Percentiles rank a stretch among this genome's conserved stretches.
These are phyloP conservation scores for Pinus tabuliformis DNA, from an alignment of 75 land plant species.

Conservation along the genomic window DNA sequence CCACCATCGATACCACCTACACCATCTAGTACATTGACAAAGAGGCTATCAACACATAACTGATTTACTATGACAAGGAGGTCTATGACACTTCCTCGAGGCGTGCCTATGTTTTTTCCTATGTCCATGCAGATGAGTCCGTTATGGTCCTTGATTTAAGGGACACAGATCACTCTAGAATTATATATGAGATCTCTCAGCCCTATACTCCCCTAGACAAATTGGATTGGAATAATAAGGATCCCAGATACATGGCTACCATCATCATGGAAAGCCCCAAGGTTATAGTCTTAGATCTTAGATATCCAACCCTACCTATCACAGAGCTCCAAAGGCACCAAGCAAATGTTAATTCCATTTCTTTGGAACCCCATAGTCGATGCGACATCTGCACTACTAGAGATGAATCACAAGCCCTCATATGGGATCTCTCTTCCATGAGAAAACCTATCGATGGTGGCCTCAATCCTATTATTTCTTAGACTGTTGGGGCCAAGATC, in stretches of 20 bases:
- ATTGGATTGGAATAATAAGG: conserved; percentile 78
- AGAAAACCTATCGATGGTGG: conserved; percentile 40
- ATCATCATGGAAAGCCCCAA: conserved; percentile 72
- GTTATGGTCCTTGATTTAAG: no score
- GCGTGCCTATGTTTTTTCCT: no score
- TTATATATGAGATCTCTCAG: no score
- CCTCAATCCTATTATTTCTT: conserved; percentile 53
- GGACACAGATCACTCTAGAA: no score
- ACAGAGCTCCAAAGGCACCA: conserved; percentile 89
- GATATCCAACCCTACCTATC: conserved; percentile 79
- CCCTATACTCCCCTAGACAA: conserved; percentile 35
- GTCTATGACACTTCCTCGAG: no score
- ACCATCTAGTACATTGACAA: no score
- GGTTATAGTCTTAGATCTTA: conserved; percentile 78
- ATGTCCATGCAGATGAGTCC: no score
- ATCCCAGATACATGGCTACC: no score
- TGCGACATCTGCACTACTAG: conserved; percentile 33
- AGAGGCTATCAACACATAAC: no score
- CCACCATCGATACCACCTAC: no score
- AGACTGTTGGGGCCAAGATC: conserved; percentile 71
- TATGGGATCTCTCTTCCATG: conserved; percentile 83
- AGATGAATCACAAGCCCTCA: conserved; percentile 87
- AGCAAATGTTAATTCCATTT: conserved; percentile 72
- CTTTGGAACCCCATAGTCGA: conserved; percentile 39
- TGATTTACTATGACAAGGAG: no score